Percentiles rank a stretch among this genome's conserved stretches.
These are phyloP conservation scores for Scytalidium lignicola DNA, from an alignment of 2,329 filamentous ascomycete genomes.

Conservation along the genomic window DNA sequence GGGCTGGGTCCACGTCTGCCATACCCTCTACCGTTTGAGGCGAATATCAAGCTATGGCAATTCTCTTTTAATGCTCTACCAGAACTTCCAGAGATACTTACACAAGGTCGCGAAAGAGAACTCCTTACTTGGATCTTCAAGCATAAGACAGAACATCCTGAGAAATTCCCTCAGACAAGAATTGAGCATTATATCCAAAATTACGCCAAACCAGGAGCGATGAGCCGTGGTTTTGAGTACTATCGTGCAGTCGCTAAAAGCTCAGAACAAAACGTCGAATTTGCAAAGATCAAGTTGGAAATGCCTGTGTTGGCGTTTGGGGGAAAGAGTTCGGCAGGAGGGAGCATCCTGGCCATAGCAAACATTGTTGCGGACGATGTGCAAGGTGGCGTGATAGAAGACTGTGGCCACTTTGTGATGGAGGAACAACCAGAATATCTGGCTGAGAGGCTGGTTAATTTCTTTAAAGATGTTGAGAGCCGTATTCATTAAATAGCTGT, in stretches of 20 bases:
- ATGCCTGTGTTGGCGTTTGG: conserved; percentile 9
- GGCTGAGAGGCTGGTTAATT: no score
- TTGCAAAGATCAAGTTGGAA: conserved; percentile 14
- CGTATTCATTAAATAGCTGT: no score
- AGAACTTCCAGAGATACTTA: conserved; percentile 21
- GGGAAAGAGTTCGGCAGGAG: no score
- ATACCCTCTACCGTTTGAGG: conserved; percentile 14
- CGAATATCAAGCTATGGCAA: conserved; percentile 22
- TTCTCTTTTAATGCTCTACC: conserved; percentile 24
- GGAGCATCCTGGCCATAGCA: no score
- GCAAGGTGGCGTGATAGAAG: conserved; percentile 16
- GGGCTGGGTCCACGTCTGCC: conserved; percentile 14
- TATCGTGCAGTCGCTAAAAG: conserved; percentile 21
- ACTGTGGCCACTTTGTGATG: conserved; percentile 23
- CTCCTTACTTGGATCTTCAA: no score
- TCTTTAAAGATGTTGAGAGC: no score
- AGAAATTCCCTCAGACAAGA: no score
- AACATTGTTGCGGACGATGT: conserved; percentile 15
- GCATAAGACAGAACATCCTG: no score
- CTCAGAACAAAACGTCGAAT: conserved; percentile 19
- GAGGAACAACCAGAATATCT: conserved; percentile 24
- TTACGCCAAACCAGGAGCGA: conserved; percentile 4
- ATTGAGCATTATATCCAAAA: no score
- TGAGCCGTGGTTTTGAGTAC: conserved; percentile 23
- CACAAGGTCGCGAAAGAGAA: background rate